Evolutionary conservation across 805 yeast species (phyloP).

Genomic region (Pichia paraexigua): DNA sequence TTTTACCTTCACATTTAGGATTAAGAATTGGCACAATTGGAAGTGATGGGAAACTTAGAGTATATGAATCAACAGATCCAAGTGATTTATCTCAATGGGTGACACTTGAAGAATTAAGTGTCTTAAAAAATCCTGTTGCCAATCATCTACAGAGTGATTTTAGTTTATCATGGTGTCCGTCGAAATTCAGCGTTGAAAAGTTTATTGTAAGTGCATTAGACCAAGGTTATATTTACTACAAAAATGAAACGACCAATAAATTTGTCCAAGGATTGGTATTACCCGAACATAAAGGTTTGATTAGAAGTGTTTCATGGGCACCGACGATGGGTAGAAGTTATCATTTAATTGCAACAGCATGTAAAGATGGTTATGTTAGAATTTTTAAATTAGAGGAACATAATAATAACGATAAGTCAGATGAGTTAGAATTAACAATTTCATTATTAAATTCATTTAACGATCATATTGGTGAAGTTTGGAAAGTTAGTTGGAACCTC

Average conservation of each 20-base stretch:
- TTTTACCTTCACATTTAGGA: slow-evolving; percentile 81
- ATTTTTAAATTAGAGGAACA: slow-evolving; percentile 64
- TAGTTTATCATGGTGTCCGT: slow-evolving; percentile 84
- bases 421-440: slow-evolving; percentile 16
- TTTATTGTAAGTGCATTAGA: slow-evolving; percentile 80
- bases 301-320: slow-evolving; percentile 91
- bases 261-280: slow-evolving; percentile 52
- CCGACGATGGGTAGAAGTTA: slow-evolving; percentile 89
- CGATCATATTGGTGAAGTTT: slow-evolving; percentile 49
- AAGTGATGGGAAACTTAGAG: slow-evolving; percentile 75
- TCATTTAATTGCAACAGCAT: slow-evolving; percentile 89
- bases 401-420: slow-evolving; percentile 12
- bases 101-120: slow-evolving; percentile 59
- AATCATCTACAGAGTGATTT: slow-evolving; percentile 79
- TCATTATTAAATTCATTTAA: slow-evolving; percentile 23
- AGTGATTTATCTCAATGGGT: slow-evolving; percentile 82
- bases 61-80: slow-evolving; percentile 86
- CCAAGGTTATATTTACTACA: slow-evolving; percentile 69
- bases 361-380: slow-evolving; percentile 88
- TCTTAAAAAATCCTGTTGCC: slow-evolving; percentile 65
- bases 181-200: slow-evolving; percentile 73
- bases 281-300: slow-evolving; percentile 80
- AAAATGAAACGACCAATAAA: slow-evolving; percentile 39
- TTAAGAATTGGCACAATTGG: slow-evolving; percentile 81
- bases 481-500: slow-evolving; percentile 93